Evolutionary conservation across 768 basidiomycete genomes (phyloP).

Genomic region (Termitomyces sp.): DNA sequence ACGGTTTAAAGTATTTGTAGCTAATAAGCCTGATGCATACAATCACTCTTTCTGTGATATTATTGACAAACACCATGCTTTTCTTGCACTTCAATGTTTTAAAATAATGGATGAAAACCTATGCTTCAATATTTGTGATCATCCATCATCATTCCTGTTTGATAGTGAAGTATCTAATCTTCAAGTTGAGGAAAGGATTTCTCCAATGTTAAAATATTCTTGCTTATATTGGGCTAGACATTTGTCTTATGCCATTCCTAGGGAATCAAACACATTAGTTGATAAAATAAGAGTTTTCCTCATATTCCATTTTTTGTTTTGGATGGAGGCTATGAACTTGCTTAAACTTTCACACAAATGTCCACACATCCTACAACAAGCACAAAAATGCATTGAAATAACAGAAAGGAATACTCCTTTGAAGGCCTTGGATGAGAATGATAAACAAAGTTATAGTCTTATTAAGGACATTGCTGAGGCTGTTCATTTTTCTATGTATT

Average conservation of each 20-base stretch:
- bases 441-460: not conserved
- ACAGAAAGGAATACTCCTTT: too few species aligned
- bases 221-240: not conserved
- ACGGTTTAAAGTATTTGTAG: not conserved
- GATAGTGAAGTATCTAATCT: not conserved
- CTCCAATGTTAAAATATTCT: not conserved
- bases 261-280: not conserved
- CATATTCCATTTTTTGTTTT: not conserved
- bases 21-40: not conserved
- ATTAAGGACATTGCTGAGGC: not conserved
- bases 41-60: not conserved
- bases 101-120: not conserved
- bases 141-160: not conserved
- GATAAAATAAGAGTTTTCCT: not conserved
- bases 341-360: not conserved
- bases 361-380: not conserved
- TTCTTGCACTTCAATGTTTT: not conserved
- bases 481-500: not conserved
- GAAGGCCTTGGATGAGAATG: too few species aligned
- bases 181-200: not conserved
- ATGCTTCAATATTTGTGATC: not conserved
- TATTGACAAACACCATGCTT: not conserved
- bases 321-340: not conserved
- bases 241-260: not conserved
- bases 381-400: not conserved